Base-by-base conservation (phyloP, 1,139 yeast genomes). In the Scheffersomyces lignicola region DNA sequence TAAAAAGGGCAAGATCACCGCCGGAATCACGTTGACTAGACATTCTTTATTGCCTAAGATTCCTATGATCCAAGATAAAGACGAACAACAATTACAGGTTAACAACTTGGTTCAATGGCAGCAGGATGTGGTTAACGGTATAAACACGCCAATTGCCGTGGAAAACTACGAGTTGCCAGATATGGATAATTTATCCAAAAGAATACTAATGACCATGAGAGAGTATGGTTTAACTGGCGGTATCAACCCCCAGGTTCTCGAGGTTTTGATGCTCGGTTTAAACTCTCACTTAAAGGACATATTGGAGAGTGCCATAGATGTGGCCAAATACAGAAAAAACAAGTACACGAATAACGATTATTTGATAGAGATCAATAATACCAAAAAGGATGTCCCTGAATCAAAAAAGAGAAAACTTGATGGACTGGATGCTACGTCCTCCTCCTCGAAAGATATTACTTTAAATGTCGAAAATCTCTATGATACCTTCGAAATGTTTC, bases 151-250 rank as follows among this genome's bases (percentile, higher is more conserved):
- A 4, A 67, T 92, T 25, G 76, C 94, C 1, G 71, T 88, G 1
- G 96, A 90, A 47, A 71, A 78, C 26, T 86, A 72, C 53, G 92
- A 92, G 44, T 60, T 92, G 10, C 97, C 97, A 0, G 97, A 92
- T 48, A 68, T 73, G 28, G 92, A 83, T 32, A 74, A 76, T 32
- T 61, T 94, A 34, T 76, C 79, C 34, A 69, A 81, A 23, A 72
- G 92, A 35, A 80, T 92, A 69, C 62, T 83, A 25, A 95, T 96
- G 58, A 81, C 84, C 4, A 85, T 95, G 51, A 72, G 97, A 51
- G 98, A 92, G 51, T 80, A 89, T 54, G 98, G 98, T 0, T 64
- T 92, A n/a, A 73, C 92, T 0, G 96, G 96, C 0, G 81, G 83
- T 7, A 68, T 90, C 13, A 83, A 80, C 36, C 71, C 80, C 10